These are phyloP conservation scores for Dioscorea dumetorum DNA, from an alignment of 106 monocot species.

Conservation along the genomic window DNA sequence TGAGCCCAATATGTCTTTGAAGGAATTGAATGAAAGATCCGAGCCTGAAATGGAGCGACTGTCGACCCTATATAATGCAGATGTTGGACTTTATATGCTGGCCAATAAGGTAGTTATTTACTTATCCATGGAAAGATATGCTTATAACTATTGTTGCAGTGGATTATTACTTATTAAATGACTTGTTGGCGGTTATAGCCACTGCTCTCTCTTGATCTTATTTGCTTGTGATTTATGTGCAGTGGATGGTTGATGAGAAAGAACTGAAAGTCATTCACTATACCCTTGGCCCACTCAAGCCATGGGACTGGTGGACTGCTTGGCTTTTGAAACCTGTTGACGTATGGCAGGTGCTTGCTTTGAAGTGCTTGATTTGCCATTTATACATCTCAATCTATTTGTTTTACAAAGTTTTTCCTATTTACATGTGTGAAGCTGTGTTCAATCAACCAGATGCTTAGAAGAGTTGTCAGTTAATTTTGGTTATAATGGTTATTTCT, in stretches of 20 bases:
- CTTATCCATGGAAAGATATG: too few relatives aligned
- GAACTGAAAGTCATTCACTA: conserved; percentile 94
- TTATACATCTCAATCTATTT: neutral
- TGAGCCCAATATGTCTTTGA: conserved; percentile 50
- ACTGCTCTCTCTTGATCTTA: too few relatives aligned
- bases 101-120: conserved; percentile 77
- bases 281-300: conserved; percentile 97
- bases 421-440: too few relatives aligned
- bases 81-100: conserved; percentile 99
- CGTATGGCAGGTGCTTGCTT: conserved; percentile 77
- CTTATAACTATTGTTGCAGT: too few relatives aligned
- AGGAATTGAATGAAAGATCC: conserved; percentile 33
- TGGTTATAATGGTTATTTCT: too few relatives aligned
- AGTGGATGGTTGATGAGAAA: conserved; percentile 99
- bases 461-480: too few relatives aligned
- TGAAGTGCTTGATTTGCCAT: neutral
- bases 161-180: too few relatives aligned
- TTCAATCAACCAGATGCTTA: too few relatives aligned
- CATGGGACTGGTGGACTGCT: conserved; percentile 99
- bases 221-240: conserved; percentile 12
- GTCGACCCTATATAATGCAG: conserved; percentile 96
- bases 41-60: conserved; percentile 76
- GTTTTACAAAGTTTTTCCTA: too few relatives aligned
- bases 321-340: conserved; percentile 98
- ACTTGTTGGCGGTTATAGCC: too few relatives aligned